Conservation (phyloP, 2,329 filamentous ascomycete genomes). For the Nemania bipapillata region DNA sequence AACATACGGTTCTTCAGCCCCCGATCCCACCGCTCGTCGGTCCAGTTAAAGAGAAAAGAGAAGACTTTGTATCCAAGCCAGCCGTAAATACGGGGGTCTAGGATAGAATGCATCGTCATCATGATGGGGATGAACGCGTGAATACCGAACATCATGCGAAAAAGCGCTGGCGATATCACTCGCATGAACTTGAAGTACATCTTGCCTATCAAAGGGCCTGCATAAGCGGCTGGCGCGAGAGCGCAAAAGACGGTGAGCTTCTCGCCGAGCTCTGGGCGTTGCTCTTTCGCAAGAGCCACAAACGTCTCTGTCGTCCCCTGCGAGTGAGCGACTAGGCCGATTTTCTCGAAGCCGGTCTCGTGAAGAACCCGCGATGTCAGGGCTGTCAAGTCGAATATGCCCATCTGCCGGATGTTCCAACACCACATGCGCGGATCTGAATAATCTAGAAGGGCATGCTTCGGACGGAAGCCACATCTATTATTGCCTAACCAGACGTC, state of each 20-base stretch:
- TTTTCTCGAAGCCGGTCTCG: conserved; percentile 84
- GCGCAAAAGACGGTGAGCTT: conserved; percentile 91
- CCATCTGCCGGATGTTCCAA: conserved; percentile 96
- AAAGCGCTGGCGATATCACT: conserved; percentile 77
- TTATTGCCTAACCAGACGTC: conserved; percentile 98
- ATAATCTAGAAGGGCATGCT: conserved; percentile 76
- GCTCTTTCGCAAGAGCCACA: conserved; percentile 87
- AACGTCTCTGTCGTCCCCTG: conserved; percentile 92
- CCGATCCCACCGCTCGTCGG: conserved; percentile 84
- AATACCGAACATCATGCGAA: conserved; percentile 86
- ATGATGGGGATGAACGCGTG: conserved; percentile 94
- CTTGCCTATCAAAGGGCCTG: conserved; percentile 84
- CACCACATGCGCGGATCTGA: conserved; percentile 92
- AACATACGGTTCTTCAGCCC: conserved; percentile 84
- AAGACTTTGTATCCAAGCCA: conserved; percentile 89
- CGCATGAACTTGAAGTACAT: conserved; percentile 94
- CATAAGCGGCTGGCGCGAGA: conserved; percentile 88
- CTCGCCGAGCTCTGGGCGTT: conserved; percentile 83
- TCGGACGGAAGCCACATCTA: conserved; percentile 83
- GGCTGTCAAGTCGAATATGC: conserved; percentile 85
- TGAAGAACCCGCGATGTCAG: conserved; percentile 80
- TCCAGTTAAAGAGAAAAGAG: conserved; percentile 89
- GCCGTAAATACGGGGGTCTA: conserved; percentile 77
- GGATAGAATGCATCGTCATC: conserved; percentile 79
- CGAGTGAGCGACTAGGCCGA: conserved; percentile 86